A percentile compares a stretch with the other conserved stretches of the same genome.
These are phyloP conservation scores for Neofusicoccum umdonicola DNA, from an alignment of 2,329 filamentous ascomycete genomes.

Conservation along the genomic window DNA sequence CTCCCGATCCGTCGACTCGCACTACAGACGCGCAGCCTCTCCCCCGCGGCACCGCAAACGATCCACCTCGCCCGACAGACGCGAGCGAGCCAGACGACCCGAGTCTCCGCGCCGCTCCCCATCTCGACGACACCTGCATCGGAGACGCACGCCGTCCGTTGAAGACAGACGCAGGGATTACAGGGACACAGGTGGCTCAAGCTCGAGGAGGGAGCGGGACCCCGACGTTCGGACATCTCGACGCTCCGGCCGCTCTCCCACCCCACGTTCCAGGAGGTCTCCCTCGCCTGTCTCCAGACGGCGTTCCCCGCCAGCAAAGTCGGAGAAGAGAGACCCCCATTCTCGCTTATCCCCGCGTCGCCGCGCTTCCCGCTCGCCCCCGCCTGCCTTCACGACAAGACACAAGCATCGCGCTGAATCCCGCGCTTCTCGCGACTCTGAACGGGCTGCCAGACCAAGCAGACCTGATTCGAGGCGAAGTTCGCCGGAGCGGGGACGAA, in stretches of 20 bases:
- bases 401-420: slow-evolving; percentile 21
- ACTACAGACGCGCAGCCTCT: slow-evolving; percentile 32
- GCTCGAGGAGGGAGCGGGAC: slow-evolving; percentile 17
- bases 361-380: slow-evolving; percentile 28
- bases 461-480: slow-evolving; percentile 25
- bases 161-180: slow-evolving; percentile 23
- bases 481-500: slow-evolving; percentile 30
- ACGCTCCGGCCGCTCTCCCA: slow-evolving; percentile 30
- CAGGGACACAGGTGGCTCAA: neutral
- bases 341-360: slow-evolving; percentile 27
- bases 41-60: slow-evolving; percentile 32
- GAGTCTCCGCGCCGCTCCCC: slow-evolving; percentile 32
- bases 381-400: slow-evolving; percentile 22
- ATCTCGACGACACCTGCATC: slow-evolving; percentile 26
- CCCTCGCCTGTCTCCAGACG: slow-evolving; percentile 25
- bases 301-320: slow-evolving; percentile 26
- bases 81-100: slow-evolving; percentile 26
- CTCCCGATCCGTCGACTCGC: slow-evolving; percentile 42
- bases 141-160: slow-evolving; percentile 26
- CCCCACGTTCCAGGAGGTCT: slow-evolving; percentile 31
- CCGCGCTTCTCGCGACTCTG: slow-evolving; percentile 23
- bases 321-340: slow-evolving; percentile 25
- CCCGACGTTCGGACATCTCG: slow-evolving; percentile 25
- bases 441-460: slow-evolving; percentile 21
- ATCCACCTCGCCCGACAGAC: slow-evolving; percentile 31